Evolutionary conservation across 2,329 filamentous ascomycete genomes (phyloP).

Genomic region (Cephalotrichum gorgonifer): DNA sequence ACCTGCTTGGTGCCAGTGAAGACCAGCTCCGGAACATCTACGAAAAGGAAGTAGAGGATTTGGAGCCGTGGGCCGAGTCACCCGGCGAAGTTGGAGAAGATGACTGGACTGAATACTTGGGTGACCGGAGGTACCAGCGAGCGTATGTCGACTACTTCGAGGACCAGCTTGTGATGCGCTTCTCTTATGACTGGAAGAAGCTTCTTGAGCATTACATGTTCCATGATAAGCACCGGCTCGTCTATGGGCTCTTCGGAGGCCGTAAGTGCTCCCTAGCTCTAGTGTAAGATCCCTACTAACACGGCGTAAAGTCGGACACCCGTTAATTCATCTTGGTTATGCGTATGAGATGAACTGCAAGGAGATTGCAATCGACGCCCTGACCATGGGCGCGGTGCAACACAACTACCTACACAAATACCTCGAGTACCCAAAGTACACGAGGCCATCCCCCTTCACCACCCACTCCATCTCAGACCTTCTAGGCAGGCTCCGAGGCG

Average conservation of each 20-base stretch:
- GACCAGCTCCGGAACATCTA: constrained; percentile 72
- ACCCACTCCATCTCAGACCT: constrained; percentile 59
- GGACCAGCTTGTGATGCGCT: constrained; percentile 65
- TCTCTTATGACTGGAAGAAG: constrained; percentile 74
- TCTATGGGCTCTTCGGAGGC: constrained; percentile 70
- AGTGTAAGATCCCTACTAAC: neutral
- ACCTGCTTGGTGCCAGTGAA: constrained; percentile 66
- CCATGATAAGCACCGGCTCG: constrained; percentile 60
- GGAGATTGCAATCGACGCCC: constrained; percentile 80
- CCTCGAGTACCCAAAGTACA: constrained; percentile 64
- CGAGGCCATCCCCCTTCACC: constrained; percentile 48
- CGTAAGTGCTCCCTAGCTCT: constrained; percentile 42
- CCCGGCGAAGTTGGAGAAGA: constrained; percentile 72
- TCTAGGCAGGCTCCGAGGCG: constrained; percentile 55
- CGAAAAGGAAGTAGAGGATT: constrained; percentile 57
- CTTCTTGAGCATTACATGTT: constrained; percentile 71
- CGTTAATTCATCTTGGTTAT: constrained; percentile 91
- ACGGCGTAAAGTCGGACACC: constrained; percentile 59
- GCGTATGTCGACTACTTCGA: constrained; percentile 95
- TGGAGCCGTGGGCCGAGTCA: constrained; percentile 75
- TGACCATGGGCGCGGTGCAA: constrained; percentile 54
- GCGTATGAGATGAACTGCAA: constrained; percentile 80
- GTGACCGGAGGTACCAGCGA: constrained; percentile 71
- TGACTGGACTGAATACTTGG: constrained; percentile 82
- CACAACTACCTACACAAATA: constrained; percentile 55